Base-by-base conservation (phyloP, 2,329 filamentous ascomycete genomes). In the Knoxdaviesia capensis region DNA sequence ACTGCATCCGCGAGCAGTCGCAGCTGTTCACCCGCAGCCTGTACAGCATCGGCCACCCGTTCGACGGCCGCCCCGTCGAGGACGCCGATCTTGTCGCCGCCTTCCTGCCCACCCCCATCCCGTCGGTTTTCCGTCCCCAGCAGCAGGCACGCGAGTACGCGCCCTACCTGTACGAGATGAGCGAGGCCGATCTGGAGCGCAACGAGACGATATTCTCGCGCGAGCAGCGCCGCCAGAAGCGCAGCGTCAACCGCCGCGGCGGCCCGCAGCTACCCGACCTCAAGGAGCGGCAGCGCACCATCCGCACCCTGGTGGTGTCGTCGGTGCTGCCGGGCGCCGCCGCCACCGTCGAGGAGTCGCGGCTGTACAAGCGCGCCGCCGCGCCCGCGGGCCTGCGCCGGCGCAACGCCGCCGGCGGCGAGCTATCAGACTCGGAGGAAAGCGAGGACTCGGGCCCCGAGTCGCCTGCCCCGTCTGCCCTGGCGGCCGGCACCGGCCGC, bases 191-290 rank as follows among this genome's bases (percentile, higher is more conserved):
- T 49, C 64, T 96, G 37, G 87, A 96, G 58, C 74, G 81, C 47
- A 88, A 87, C 42, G 90, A 98, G 57, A 74, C 87, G 31, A 90
- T 87, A 35, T 88, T 96, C 51, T 87, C 90, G 45, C 75, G 90
- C 49, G 90, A 98, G 56, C 87, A 96, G 58, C 71, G 90, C 51
- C 75, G 87, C 41, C 87, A 96, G 61, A 98, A 98, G 63, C 76
- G 90, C 39, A 94, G 90, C 6, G 83, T 94, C 51, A 96, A 94
- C 56, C 73, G 90, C 47, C 76, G 90, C 52, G 90, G 90, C 48
- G 90, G 90, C 0, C 90, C 90, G 5, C 81, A 84, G 45, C 65
- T 98, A 36, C 90, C 90, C n/a, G 90, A 98, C 60, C 74, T 98
- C 45, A 94, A 92, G 56, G 90, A 98, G 52, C 74, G 87, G 43